A percentile compares a stretch with the other conserved stretches of the same genome.
phyloP scores from a whole-genome alignment of 1,284 basidiomycete genomes.

The Coriolopsis trogii region DNA sequence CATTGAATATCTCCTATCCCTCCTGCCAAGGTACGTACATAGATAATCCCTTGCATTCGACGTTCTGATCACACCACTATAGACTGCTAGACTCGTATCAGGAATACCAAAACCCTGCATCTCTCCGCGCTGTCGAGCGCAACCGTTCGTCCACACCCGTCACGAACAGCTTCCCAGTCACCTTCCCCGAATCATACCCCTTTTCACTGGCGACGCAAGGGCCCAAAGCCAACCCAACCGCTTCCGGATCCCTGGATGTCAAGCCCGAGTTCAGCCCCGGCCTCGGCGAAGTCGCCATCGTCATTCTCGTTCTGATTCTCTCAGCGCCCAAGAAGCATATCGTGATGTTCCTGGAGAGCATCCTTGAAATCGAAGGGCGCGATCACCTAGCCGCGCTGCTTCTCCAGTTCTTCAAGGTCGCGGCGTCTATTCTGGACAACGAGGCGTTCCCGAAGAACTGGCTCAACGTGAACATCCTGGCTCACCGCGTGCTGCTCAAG shows the following conservation, averaged over 20 bases:
- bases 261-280: slow-evolving; percentile 73
- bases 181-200: slow-evolving; percentile 93
- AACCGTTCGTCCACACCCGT: slow-evolving; percentile 64
- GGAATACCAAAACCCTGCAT: slow-evolving; percentile 76
- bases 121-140: slow-evolving; percentile 71
- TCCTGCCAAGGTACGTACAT: slow-evolving; percentile 74
- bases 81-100: slow-evolving; percentile 87
- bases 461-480: slow-evolving; percentile 91
- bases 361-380: slow-evolving; percentile 84
- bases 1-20: slow-evolving; percentile 85
- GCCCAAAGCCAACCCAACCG: slow-evolving; percentile 53
- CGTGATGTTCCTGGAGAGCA: slow-evolving; percentile 77
- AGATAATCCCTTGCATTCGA: slow-evolving; percentile 22
- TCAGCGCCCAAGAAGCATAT: slow-evolving; percentile 82
- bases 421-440: slow-evolving; percentile 82
- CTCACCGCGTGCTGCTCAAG: slow-evolving; percentile 88
- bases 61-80: slow-evolving; percentile 16
- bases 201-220: slow-evolving; percentile 81
- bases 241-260: slow-evolving; percentile 48
- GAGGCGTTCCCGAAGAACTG: slow-evolving; percentile 91
- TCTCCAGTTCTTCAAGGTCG: slow-evolving; percentile 81
- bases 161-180: slow-evolving; percentile 71
- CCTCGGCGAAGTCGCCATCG: slow-evolving; percentile 85
- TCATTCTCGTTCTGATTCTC: slow-evolving; percentile 82
- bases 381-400: slow-evolving; percentile 78